Evolutionary conservation across 1,284 basidiomycete species (phyloP).

Genomic region (Irpex sp.): DNA sequence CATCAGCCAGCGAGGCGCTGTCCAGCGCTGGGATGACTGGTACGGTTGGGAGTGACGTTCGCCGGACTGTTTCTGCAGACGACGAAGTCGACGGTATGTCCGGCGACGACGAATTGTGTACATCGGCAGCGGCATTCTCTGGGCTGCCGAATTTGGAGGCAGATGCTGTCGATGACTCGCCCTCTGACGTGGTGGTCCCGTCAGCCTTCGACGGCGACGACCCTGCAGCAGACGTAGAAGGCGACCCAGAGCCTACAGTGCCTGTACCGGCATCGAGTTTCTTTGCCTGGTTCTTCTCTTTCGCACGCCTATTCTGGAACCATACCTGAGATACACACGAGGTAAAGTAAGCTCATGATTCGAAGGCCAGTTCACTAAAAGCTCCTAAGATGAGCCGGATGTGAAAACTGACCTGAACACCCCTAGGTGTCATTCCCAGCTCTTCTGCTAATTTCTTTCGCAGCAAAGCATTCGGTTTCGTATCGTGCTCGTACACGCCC

Average conservation of each 20-base stretch:
- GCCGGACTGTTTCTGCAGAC: background rate
- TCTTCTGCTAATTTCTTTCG: slow-evolving; percentile 77
- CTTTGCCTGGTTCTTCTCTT: slow-evolving; percentile 9
- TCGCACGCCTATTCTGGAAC: slow-evolving; percentile 11
- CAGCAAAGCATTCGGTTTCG: slow-evolving; percentile 82
- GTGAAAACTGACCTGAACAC: slow-evolving; percentile 74
- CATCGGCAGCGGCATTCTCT: background rate
- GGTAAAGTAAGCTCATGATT: background rate
- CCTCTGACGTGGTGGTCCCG: background rate
- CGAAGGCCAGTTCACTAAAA: background rate
- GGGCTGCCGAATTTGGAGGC: background rate
- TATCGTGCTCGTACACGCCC: slow-evolving; percentile 78
- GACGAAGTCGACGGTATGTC: background rate
- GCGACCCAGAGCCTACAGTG: background rate
- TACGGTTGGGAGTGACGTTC: background rate
- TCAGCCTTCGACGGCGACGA: background rate
- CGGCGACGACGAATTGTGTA: background rate
- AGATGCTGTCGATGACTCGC: background rate
- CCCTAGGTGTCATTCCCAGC: slow-evolving; percentile 88
- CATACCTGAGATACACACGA: slow-evolving; percentile 3
- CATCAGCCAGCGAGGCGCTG: background rate
- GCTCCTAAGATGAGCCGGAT: background rate
- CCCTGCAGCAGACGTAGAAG: background rate
- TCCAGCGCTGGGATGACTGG: background rate
- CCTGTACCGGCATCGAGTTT: background rate